These are phyloP conservation scores for Zymoseptoria crescenta DNA, from an alignment of 2,329 filamentous ascomycete species.

Conservation along the genomic window DNA sequence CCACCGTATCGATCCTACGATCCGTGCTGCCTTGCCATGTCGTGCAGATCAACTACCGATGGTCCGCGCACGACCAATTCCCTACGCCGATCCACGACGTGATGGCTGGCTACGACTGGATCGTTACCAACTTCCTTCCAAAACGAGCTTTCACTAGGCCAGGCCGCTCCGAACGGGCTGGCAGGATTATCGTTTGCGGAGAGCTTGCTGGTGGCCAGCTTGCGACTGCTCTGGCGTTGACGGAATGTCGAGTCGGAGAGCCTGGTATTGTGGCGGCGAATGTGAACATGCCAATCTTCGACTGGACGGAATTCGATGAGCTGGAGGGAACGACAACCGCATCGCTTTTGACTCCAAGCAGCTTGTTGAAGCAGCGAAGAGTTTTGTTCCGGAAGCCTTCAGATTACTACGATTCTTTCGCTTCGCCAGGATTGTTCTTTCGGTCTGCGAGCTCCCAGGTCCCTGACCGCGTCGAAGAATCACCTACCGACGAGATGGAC, in stretches of 20 bases:
- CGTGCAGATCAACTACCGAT: constrained; percentile 41
- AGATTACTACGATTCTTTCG: constrained; percentile 44
- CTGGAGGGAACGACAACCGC: not conserved
- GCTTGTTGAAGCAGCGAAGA: constrained; percentile 29
- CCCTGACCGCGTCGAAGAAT: constrained; percentile 7
- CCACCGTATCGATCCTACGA: constrained; percentile 29
- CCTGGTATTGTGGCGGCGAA: constrained; percentile 39
- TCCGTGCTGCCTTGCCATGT: constrained; percentile 33
- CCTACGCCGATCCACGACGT: constrained; percentile 43
- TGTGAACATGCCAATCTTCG: constrained; percentile 40
- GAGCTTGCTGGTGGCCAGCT: constrained; percentile 42
- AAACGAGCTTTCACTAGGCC: constrained; percentile 20
- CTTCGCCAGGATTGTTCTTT: constrained; percentile 44
- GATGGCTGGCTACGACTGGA: constrained; percentile 41
- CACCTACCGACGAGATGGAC: constrained; percentile 27
- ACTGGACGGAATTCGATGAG: constrained; percentile 35
- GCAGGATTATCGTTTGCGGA: constrained; percentile 39
- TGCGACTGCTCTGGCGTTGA: constrained; percentile 43
- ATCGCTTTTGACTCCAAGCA: not conserved
- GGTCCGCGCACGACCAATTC: constrained; percentile 30
- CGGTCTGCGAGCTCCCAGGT: constrained; percentile 34
- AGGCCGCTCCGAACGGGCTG: constrained; percentile 22
- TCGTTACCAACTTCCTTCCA: constrained; percentile 32
- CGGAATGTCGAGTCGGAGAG: constrained; percentile 38
- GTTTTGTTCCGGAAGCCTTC: constrained; percentile 36